Evolutionary conservation across 1,284 basidiomycete genomes (phyloP).

Genomic region (Apiotrichum sp.): DNA sequence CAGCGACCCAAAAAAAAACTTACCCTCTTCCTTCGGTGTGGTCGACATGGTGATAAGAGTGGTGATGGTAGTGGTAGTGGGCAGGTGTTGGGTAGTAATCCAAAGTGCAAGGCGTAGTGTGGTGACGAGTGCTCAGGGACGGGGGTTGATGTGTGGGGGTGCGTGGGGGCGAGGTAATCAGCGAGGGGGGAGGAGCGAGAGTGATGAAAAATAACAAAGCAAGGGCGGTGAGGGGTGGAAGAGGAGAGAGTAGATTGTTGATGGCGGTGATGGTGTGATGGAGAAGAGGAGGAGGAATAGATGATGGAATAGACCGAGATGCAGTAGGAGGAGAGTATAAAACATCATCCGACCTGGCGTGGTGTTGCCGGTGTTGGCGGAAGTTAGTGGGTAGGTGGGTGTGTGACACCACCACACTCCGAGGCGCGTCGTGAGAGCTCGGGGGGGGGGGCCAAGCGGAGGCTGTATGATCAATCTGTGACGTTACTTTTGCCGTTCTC

Average conservation of each 20-base stretch:
- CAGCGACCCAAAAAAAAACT: background rate
- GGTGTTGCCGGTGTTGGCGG: too few relatives aligned
- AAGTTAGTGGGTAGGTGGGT: too few relatives aligned
- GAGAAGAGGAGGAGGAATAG: background rate
- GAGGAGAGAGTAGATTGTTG: background rate
- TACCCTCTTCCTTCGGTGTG: constrained; percentile 11
- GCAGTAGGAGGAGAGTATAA: background rate
- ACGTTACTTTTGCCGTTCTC: too few relatives aligned
- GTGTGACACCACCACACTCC: too few relatives aligned
- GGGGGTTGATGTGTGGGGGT: background rate
- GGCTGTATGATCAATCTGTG: too few relatives aligned
- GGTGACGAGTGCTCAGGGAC: background rate
- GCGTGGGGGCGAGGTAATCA: too few relatives aligned
- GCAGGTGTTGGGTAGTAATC: too few relatives aligned
- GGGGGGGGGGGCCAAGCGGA: too few relatives aligned
- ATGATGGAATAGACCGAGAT: background rate
- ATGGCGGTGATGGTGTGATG: background rate
- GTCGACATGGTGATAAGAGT: background rate
- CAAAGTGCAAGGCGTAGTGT: too few relatives aligned
- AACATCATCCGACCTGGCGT: too few relatives aligned
- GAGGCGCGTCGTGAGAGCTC: too few relatives aligned
- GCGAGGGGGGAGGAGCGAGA: background rate
- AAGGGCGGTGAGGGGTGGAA: background rate
- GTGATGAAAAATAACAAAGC: background rate
- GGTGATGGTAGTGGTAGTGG: too few relatives aligned